Evolutionary conservation across 108 stramenopile genomes (phyloP).

Genomic region (Pinguiococcus pyrenoidosus): DNA sequence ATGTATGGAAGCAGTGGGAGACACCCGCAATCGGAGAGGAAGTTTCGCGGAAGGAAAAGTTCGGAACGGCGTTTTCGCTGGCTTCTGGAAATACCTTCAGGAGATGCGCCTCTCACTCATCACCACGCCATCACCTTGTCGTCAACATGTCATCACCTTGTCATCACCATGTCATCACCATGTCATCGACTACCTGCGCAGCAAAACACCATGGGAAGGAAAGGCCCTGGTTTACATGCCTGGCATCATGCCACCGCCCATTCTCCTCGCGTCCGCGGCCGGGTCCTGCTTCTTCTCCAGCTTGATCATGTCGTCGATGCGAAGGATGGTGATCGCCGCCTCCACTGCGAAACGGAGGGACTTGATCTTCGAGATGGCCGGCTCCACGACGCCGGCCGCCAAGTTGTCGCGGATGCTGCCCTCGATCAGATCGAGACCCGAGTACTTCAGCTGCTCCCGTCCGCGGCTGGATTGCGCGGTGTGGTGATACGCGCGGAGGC

Average conservation of each 20-base stretch:
- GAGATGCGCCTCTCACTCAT: no score
- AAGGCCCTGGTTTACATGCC: no score
- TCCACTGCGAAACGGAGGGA: constrained; percentile 93
- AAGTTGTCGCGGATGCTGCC: constrained; percentile 64
- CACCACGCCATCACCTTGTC: no score
- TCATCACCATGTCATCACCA: no score
- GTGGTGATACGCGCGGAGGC: constrained; percentile 73
- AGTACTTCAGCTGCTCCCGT: constrained; percentile 5
- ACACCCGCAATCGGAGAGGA: no score
- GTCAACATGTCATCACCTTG: no score
- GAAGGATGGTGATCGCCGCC: constrained; percentile 95
- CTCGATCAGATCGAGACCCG: constrained; percentile 22
- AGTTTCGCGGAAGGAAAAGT: no score
- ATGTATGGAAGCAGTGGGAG: no score
- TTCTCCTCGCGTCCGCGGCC: constrained; percentile 19
- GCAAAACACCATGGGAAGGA: no score
- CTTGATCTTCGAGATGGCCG: constrained; percentile 99
- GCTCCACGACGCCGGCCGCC: constrained; percentile 91
- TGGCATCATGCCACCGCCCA: constrained; percentile 27
- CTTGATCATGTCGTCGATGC: constrained; percentile 59
- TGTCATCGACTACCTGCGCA: no score
- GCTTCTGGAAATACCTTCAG: no score
- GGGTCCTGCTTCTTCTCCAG: constrained; percentile 33
- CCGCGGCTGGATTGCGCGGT: constrained; percentile 17
- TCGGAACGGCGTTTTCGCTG: no score